A percentile compares a stretch with the other conserved stretches of the same genome.
Evolutionary conservation across 805 yeast genomes (phyloP).

Genomic region (Lipomyces mesembrius): DNA sequence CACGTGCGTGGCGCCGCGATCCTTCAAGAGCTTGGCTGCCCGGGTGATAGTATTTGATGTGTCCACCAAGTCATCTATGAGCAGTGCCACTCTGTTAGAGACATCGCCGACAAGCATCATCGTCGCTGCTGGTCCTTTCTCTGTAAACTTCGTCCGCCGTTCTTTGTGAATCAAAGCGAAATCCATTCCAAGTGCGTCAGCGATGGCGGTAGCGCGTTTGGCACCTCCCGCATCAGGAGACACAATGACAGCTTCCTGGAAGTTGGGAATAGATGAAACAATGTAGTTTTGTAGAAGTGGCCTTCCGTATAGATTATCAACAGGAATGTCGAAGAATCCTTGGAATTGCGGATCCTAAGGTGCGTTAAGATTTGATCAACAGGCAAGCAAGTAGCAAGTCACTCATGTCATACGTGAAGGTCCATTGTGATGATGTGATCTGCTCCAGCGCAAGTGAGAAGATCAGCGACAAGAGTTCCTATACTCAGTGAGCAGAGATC

Average conservation of each 20-base stretch:
- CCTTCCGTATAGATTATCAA: conserved; percentile 87
- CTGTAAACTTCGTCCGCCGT: conserved; percentile 53
- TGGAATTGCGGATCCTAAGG: conserved; percentile 86
- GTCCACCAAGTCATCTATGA: conserved; percentile 92
- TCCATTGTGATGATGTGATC: conserved; percentile 98
- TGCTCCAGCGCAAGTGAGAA: conserved; percentile 90
- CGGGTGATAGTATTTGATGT: conserved; percentile 90
- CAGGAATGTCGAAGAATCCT: conserved; percentile 95
- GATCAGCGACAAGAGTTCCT: conserved; percentile 82
- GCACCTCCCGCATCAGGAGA: conserved; percentile 99
- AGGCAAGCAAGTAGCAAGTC: not conserved
- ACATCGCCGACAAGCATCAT: conserved; percentile 98
- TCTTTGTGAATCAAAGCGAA: conserved; percentile 97
- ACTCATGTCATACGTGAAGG: conserved; percentile 55
- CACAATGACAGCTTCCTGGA: conserved; percentile 83
- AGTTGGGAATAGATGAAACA: conserved; percentile 73
- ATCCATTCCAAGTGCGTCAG: conserved; percentile 84
- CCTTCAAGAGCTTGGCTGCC: conserved; percentile 89
- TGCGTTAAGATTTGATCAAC: not conserved
- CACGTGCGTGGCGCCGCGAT: conserved; percentile 87
- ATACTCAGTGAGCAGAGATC: not conserved
- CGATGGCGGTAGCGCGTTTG: conserved; percentile 91
- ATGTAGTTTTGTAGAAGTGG: conserved; percentile 89
- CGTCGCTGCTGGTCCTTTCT: conserved; percentile 59
- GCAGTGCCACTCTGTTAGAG: conserved; percentile 78